These are phyloP conservation scores for Verticillium longisporum DNA, from an alignment of 2,329 filamentous ascomycete genomes.

Conservation along the genomic window DNA sequence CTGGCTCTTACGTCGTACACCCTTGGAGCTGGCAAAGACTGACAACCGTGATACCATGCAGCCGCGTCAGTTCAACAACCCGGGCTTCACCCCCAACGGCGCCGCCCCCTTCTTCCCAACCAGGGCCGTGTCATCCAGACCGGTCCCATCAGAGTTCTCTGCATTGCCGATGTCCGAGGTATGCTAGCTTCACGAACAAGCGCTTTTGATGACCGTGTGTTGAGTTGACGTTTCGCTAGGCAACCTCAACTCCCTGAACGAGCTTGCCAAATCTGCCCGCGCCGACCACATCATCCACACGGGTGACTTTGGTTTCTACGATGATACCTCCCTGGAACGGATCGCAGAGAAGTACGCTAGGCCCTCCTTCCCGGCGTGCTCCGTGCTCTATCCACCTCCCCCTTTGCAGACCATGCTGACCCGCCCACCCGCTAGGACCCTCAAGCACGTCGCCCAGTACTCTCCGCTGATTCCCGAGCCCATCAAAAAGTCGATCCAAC, in stretches of 20 bases:
- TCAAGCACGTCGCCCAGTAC: conserved; percentile 98
- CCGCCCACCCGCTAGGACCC: conserved; percentile 53
- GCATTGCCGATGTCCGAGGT: conserved; percentile 69
- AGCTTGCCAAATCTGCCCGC: conserved; percentile 87
- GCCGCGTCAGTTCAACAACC: conserved; percentile 40
- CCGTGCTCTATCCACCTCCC: not conserved
- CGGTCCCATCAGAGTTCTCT: conserved; percentile 60
- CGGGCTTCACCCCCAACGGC: conserved; percentile 59
- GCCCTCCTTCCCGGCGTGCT: not conserved
- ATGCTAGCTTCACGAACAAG: conserved; percentile 16
- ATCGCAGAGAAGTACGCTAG: conserved; percentile 89
- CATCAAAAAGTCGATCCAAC: conserved; percentile 60
- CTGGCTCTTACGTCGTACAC: not conserved
- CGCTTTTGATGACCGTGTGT: not conserved
- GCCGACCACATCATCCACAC: conserved; percentile 98
- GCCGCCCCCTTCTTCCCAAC: conserved; percentile 58
- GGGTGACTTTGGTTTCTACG: conserved; percentile 98
- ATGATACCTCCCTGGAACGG: conserved; percentile 88
- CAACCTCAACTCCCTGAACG: conserved; percentile 91
- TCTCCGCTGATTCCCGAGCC: conserved; percentile 84
- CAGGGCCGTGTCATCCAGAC: conserved; percentile 61
- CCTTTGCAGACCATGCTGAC: conserved; percentile 13
- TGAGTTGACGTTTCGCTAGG: conserved; percentile 43
- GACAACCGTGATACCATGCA: conserved; percentile 13
- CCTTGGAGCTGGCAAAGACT: not conserved